Evolutionary conservation across 345 rosid genomes (phyloP).

Genomic region (Eucalyptus regnans): DNA sequence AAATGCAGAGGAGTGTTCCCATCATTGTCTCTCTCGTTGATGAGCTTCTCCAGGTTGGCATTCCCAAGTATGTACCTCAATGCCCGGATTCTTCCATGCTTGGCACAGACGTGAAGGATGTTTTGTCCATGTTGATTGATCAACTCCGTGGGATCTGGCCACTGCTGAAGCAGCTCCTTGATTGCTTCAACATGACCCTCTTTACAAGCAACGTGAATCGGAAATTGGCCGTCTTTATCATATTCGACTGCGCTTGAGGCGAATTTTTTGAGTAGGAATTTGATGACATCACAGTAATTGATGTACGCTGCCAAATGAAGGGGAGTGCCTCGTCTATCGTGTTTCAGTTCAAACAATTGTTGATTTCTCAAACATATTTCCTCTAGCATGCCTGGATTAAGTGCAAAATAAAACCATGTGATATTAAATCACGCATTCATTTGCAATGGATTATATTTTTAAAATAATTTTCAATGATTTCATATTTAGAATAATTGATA

Average conservation of each 20-base stretch:
- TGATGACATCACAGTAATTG: neutral
- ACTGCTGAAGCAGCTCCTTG: neutral
- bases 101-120: neutral
- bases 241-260: neutral
- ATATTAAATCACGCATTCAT: neutral
- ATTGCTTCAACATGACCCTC: neutral
- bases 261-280: neutral
- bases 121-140: neutral
- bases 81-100: neutral
- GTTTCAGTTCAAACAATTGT: neutral
- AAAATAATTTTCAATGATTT: no score
- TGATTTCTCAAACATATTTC: rapidly evolving
- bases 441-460: neutral
- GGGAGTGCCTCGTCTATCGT: neutral
- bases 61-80: neutral
- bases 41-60: neutral
- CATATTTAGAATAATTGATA: no score
- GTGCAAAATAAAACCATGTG: neutral
- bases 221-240: neutral
- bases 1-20: neutral
- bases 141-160: neutral
- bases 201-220: neutral
- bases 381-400: neutral
- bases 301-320: neutral
- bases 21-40: neutral